Percentiles rank a stretch among this genome's conserved stretches.
phyloP scores from a whole-genome alignment of 2,329 filamentous ascomycete species.

The Monosporascus cannonballus region DNA sequence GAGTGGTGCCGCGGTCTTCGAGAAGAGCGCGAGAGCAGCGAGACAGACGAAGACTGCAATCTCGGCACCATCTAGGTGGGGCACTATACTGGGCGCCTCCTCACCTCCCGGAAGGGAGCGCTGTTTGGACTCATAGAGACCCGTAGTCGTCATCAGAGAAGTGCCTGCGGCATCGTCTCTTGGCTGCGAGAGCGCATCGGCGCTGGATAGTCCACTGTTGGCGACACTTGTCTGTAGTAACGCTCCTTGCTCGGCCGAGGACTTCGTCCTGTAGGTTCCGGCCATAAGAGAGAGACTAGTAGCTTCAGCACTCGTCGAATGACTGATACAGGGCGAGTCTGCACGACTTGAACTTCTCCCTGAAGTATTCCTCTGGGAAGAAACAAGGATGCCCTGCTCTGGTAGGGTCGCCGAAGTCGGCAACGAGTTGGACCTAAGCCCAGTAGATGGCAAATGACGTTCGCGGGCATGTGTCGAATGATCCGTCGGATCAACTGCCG shows the following conservation, averaged over 20 bases:
- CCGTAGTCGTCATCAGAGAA: not conserved
- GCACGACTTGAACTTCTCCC: rapidly evolving
- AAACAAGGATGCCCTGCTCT: no score
- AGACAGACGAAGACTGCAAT: not conserved
- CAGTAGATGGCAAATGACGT: no score
- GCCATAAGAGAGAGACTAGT: not conserved
- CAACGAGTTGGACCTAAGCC: no score
- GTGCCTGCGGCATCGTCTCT: not conserved
- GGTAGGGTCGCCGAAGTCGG: no score
- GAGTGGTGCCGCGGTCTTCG: not conserved
- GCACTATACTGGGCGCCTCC: rapidly evolving
- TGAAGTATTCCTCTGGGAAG: no score
- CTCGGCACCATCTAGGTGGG: not conserved
- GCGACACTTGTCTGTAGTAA: not conserved
- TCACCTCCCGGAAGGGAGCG: not conserved
- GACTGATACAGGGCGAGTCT: no score
- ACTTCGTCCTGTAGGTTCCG: not conserved
- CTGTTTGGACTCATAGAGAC: not conserved
- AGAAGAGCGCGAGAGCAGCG: not conserved
- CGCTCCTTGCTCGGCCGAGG: not conserved
- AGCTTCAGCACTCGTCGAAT: no score
- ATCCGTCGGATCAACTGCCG: no score
- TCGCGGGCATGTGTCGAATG: no score
- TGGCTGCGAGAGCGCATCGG: not conserved
- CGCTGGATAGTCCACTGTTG: not conserved